A percentile compares a stretch with the other conserved stretches of the same genome.
Evolutionary conservation across 2,329 filamentous ascomycete species (phyloP).

Genomic region (Talaromyces sp.): DNA sequence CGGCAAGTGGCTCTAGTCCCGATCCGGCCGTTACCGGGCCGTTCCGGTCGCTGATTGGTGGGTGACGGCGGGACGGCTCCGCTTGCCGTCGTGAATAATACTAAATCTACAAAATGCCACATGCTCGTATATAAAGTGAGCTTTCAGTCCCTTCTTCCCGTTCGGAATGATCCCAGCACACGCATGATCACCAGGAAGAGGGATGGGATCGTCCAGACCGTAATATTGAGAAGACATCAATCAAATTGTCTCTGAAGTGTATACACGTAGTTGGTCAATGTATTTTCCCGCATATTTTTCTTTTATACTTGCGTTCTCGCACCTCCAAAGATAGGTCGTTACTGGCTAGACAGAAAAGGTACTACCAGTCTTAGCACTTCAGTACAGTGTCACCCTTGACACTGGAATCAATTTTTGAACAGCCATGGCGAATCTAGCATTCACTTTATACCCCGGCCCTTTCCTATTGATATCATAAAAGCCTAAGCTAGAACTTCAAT

Average conservation of each 20-base stretch:
- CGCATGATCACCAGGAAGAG: slow-evolving; percentile 3
- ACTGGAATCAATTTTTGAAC: background rate
- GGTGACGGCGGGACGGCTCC: no score
- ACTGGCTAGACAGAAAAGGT: slow-evolving; percentile 13
- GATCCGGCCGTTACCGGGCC: no score
- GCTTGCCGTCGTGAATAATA: no score
- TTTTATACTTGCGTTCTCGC: slow-evolving; percentile 3
- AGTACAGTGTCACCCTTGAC: slow-evolving; percentile 6
- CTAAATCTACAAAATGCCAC: no score
- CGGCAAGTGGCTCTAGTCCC: no score
- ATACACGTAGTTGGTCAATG: no score
- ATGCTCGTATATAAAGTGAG: no score
- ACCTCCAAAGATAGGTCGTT: slow-evolving; percentile 12
- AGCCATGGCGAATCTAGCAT: background rate
- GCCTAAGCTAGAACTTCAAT: no score
- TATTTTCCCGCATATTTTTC: background rate
- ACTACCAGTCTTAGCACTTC: slow-evolving; percentile 13
- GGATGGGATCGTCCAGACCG: slow-evolving; percentile 1
- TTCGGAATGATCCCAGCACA: background rate
- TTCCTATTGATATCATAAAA: no score
- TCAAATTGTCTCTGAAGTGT: slow-evolving; percentile 17
- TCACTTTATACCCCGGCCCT: no score
- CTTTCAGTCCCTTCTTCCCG: no score
- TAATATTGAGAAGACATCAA: slow-evolving; percentile 14
- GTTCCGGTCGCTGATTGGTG: no score